Conservation (phyloP, 176 grass and related monocot genomes). For the Bothriochloa decipiens region DNA sequence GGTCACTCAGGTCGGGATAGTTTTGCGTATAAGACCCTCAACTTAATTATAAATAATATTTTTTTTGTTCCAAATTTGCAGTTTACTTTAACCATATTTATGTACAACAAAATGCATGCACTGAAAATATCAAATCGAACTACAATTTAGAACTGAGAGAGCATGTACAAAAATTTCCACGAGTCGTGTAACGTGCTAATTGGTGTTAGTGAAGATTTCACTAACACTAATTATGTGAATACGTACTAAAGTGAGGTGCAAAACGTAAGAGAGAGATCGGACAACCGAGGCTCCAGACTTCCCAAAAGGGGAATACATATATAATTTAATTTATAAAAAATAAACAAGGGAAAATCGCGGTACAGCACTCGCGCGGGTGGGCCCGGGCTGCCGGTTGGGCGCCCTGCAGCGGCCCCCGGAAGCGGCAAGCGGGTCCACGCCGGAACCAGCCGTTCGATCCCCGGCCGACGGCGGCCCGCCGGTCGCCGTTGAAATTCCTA, state of each 20-base stretch:
- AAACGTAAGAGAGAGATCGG: fast-evolving
- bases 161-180: neutral
- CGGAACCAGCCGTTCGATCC: slow-evolving; percentile 39
- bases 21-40: neutral
- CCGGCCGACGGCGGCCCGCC: neutral
- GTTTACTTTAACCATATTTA: too few species aligned
- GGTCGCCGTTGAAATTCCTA: neutral
- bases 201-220: neutral
- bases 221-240: neutral
- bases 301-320: slow-evolving; percentile 25
- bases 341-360: slow-evolving; percentile 5
- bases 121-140: too few species aligned
- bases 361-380: slow-evolving; percentile 38
- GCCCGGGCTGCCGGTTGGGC: slow-evolving; percentile 56
- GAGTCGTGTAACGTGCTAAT: neutral
- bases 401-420: slow-evolving; percentile 44
- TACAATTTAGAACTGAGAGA: too few species aligned
- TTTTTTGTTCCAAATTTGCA: too few species aligned
- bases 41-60: neutral
- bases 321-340: neutral
- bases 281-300: neutral
- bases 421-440: slow-evolving; percentile 15
- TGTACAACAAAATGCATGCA: too few species aligned
- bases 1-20: neutral
- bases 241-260: fast-evolving